Evolutionary conservation across 2,329 filamentous ascomycete species (phyloP), one percentile per base, ranked within the genome.

Genomic region (Rutstroemia sydowiana): DNA sequence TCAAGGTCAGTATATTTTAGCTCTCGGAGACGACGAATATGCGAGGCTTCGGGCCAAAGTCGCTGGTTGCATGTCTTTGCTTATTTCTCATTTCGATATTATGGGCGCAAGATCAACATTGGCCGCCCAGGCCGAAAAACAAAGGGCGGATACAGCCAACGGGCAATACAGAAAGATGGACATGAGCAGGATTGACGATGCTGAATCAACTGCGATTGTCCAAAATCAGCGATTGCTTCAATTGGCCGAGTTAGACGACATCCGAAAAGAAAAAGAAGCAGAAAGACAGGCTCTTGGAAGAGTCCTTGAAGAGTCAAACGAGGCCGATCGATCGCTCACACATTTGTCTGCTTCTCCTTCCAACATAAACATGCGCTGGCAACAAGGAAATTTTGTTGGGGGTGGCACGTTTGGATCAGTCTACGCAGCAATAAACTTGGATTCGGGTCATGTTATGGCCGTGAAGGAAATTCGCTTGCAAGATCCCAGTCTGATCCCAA

Each of bases 41-140:
- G 79, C 84, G 5, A 83, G 78, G 57, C 74, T 98, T 56, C 81
- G 92, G 41, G 77, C 82, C 53, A 97, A 96, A 69, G 93, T 98
- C 5, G 90, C 90, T 8, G 92, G 92, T 0, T 98, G 93, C 69
- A 98, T 98, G 93, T 91, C 89, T 18, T 78, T 98, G 21, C 76
- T 98, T 45, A 97, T 98, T 60, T 96, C 91, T 9, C 93, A 98
- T 69, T 98, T 98, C 63, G 93, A 98, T 68, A 97, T 98, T 69
- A 95, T 98, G 87, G 93, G 93, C 21, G 93, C 93, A 23, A 83
- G 92, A 63, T 95, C 91, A 6, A 96, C 85, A 39, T 77, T 96
- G 57, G 93, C 93, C 10, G 93, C 93, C 4, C 90, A 96, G 70
- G 89, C 90, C 2, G 93, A 98, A 70, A 91, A 89, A 67, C 88